phyloP scores from a whole-genome alignment of 163 green algal genomes.

The Chloromonas sp. region DNA sequence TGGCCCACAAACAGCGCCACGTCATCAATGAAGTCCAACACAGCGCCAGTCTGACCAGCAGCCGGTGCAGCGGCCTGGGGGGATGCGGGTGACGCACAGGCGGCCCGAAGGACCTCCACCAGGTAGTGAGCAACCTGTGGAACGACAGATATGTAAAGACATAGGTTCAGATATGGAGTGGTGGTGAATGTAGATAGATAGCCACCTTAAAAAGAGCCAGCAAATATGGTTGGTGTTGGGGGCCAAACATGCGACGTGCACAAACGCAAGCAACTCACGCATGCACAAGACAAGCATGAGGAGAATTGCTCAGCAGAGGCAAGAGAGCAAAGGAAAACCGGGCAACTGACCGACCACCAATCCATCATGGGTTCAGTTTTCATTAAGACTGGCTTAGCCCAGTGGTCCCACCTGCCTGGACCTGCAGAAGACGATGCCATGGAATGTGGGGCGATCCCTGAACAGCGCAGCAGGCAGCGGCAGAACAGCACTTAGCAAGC shows the following conservation, averaged over 20 bases:
- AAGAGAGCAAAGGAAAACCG: not conserved
- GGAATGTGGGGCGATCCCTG: slow-evolving; percentile 12
- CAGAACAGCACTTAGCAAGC: too few relatives aligned
- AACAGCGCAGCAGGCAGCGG: not conserved
- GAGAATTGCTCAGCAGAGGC: not conserved
- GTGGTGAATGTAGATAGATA: too few relatives aligned
- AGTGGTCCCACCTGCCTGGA: not conserved
- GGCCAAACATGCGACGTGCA: too few relatives aligned
- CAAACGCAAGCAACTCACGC: too few relatives aligned
- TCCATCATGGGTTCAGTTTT: not conserved
- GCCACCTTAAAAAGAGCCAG: not conserved
- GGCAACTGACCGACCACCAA: not conserved
- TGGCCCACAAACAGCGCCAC: slow-evolving; percentile 9
- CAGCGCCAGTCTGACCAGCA: not conserved
- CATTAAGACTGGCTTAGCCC: not conserved
- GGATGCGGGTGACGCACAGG: not conserved
- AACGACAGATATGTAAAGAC: not conserved
- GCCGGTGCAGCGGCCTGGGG: not conserved
- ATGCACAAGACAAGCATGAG: too few relatives aligned
- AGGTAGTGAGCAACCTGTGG: slow-evolving; percentile 19
- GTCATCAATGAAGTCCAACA: slow-evolving; percentile 5
- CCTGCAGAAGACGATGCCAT: slow-evolving; percentile 29
- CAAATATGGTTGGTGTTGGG: not conserved
- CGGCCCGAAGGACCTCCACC: slow-evolving; percentile 15
- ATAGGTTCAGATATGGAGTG: too few relatives aligned